Percentiles rank a stretch among this genome's conserved stretches.
Conservation (phyloP, 495 filamentous ascomycete species). For the Neurospora hispaniola region DNA sequence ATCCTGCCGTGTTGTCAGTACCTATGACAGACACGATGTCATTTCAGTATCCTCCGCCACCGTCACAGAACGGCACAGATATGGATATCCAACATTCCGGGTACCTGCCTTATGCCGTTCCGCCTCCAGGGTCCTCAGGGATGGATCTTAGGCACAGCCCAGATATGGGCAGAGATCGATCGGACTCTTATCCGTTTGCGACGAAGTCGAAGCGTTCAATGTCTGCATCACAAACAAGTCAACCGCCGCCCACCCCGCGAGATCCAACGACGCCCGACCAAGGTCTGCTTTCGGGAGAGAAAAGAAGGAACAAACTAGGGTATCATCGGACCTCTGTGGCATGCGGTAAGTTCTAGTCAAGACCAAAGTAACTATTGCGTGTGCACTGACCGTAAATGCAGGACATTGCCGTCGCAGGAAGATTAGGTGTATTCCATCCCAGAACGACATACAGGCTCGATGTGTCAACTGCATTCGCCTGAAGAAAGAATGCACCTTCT, state of each 20-base stretch:
- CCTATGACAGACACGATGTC: constrained; percentile 40
- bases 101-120: constrained; percentile 29
- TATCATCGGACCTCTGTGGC: constrained; percentile 97
- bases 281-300: constrained; percentile 52
- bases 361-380: not conserved
- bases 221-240: constrained; percentile 41
- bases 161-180: constrained; percentile 26
- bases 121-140: constrained; percentile 28
- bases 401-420: constrained; percentile 92
- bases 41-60: constrained; percentile 41
- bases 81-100: constrained; percentile 32
- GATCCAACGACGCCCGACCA: constrained; percentile 12
- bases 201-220: constrained; percentile 49
- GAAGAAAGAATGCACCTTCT: constrained; percentile 94
- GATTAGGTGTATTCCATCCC: constrained; percentile 78
- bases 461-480: constrained; percentile 94
- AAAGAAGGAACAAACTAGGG: constrained; percentile 90
- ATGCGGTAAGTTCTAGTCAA: constrained; percentile 63
- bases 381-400: constrained; percentile 25
- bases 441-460: constrained; percentile 69
- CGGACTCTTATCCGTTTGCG: constrained; percentile 26
- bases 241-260: constrained; percentile 29
- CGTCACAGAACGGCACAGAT: constrained; percentile 31
- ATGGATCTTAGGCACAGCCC: constrained; percentile 29
- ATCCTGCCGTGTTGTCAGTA: constrained; percentile 23